Evolutionary conservation across 1,284 basidiomycete genomes (phyloP).

Genomic region (Ganoderma lingzhi): DNA sequence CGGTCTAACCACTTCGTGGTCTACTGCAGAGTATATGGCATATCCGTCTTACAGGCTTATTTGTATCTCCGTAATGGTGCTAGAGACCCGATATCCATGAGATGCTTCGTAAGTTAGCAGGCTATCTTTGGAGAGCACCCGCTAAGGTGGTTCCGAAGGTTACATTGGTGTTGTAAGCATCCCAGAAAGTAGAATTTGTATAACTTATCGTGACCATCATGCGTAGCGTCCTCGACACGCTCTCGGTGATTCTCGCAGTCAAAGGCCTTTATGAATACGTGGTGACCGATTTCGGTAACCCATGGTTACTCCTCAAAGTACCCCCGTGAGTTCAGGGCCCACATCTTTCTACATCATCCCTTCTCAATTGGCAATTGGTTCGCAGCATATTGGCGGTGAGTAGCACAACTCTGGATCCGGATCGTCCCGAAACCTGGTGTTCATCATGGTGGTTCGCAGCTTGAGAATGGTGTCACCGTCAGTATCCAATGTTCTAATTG

Average conservation of each 20-base stretch:
- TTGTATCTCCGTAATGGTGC: neutral
- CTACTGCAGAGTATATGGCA: neutral
- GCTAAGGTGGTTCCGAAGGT: neutral
- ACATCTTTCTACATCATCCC: neutral
- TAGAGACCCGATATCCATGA: neutral
- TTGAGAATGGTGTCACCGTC: neutral
- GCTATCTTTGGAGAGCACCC: too few species aligned
- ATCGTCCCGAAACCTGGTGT: neutral
- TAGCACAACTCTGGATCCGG: neutral
- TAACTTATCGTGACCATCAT: too few species aligned
- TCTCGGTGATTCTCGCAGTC: neutral
- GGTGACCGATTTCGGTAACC: neutral
- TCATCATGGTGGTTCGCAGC: neutral
- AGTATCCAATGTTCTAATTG: neutral
- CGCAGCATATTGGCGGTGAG: neutral
- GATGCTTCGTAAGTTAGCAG: neutral
- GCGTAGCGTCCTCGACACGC: neutral
- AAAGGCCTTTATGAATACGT: neutral
- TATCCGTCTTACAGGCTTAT: neutral
- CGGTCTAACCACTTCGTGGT: too few species aligned
- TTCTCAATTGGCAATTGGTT: neutral
- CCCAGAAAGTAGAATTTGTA: too few species aligned
- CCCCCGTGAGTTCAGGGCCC: neutral
- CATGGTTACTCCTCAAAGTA: neutral
- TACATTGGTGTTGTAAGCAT: neutral